These are phyloP conservation scores for Rhododendron vialii DNA, from an alignment of 148 eudicot species.

Conservation along the genomic window DNA sequence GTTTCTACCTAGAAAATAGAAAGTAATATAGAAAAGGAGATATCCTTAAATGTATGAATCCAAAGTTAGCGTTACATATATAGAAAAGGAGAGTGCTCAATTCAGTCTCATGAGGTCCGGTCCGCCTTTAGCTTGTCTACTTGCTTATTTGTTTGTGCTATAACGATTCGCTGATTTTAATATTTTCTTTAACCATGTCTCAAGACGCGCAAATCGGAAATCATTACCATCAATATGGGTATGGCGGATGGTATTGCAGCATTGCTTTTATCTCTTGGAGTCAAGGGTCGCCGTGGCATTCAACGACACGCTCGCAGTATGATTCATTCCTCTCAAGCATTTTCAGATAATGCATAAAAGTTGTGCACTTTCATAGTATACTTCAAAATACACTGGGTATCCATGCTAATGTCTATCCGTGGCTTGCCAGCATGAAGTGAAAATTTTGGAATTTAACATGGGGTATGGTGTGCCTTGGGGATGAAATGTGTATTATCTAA, in stretches of 20 bases:
- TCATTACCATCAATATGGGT: slow-evolving; percentile 72
- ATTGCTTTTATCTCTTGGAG: slow-evolving; percentile 84
- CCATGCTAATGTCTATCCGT: neutral
- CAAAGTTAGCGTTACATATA: neutral
- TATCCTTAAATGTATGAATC: neutral
- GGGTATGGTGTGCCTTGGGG: neutral
- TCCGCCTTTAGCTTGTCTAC: neutral
- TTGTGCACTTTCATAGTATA: neutral
- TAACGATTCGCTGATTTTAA: slow-evolving; percentile 1
- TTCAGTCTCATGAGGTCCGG: neutral
- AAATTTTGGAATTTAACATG: neutral
- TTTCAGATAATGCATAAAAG: neutral
- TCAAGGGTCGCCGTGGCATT: slow-evolving; percentile 74
- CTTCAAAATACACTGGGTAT: neutral
- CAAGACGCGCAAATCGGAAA: slow-evolving; percentile 63
- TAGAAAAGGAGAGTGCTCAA: neutral
- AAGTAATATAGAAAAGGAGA: neutral
- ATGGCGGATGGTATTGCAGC: slow-evolving; percentile 96
- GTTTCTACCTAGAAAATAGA: neutral
- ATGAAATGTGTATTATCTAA: neutral
- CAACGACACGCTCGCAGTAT: slow-evolving; percentile 72
- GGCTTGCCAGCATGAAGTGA: neutral
- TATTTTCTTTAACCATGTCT: neutral
- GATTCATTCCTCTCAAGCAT: slow-evolving; percentile 18
- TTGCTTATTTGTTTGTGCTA: neutral